Conservation (phyloP, 2,329 filamentous ascomycete genomes). For the Aspergillus ustus region DNA sequence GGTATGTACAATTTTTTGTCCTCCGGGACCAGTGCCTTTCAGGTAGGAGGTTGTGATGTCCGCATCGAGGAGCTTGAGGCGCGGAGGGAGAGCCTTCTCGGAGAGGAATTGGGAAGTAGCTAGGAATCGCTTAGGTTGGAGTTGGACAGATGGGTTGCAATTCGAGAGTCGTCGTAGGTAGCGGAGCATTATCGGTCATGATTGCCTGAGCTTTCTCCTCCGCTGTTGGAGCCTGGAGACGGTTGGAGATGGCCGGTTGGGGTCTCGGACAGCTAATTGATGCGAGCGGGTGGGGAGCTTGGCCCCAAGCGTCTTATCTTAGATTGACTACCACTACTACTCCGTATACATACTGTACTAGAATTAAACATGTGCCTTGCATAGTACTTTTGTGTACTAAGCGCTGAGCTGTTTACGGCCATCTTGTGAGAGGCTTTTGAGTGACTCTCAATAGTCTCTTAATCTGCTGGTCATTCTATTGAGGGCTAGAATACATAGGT, state of each 20-base stretch:
- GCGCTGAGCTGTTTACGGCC: no score
- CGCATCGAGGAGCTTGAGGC: constrained; percentile 73
- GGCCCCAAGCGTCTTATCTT: no score
- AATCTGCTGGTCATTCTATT: no score
- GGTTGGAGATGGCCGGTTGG: no score
- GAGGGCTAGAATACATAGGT: no score
- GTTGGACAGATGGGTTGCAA: neutral
- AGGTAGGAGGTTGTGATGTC: constrained; percentile 86
- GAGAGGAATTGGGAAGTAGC: constrained; percentile 25
- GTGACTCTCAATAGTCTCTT: no score
- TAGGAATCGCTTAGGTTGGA: constrained; percentile 24
- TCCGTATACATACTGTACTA: no score
- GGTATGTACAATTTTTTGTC: constrained; percentile 81
- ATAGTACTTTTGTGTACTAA: no score
- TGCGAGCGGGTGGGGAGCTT: neutral
- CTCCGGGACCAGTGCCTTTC: constrained; percentile 89
- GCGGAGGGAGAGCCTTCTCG: constrained; percentile 72
- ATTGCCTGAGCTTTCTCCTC: neutral
- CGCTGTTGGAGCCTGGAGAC: neutral
- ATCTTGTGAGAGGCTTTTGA: no score
- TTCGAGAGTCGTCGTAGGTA: constrained; percentile 8
- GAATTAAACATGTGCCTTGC: no score
- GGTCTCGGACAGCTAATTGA: no score
- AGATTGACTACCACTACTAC: no score
- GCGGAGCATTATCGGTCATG: constrained; percentile 10